Evolutionary conservation across 2,329 filamentous ascomycete species (phyloP), one percentile per base, ranked within the genome.

Genomic region (Arthroderma uncinatum): DNA sequence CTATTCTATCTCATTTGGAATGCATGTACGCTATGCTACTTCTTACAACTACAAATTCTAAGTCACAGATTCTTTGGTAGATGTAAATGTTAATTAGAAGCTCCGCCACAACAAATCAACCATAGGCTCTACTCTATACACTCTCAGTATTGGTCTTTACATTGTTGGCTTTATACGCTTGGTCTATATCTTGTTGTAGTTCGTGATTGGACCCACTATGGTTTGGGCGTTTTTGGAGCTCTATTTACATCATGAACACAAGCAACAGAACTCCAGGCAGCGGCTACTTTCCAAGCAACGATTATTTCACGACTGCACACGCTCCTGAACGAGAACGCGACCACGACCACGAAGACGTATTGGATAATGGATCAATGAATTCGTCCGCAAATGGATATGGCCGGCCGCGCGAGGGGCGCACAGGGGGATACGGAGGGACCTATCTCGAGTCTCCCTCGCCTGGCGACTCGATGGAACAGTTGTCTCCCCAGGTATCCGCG

Each of bases 371-470:
- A 12, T 30, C 55, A 23, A 58, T 52, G 40, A 62, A 48, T 48
- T 44, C 58, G 8, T 21, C 53, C 39, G 23, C 52, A 8, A 58
- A 57, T 21, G 52, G 58, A 34, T 33, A 37, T 25, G 25, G 53
- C 3, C 21, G 33, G n/a, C 61, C 62, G 25, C 65, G 70, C 50
- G 71, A 71, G 19, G 69, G 66, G 50, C 70, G 74, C 21, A 65
- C 71, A 1, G 73, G 73, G 44, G 74, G 73, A 23, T 76, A 76
- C 57, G 73, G 74, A 36, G 73, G 73, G 28, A 33, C 47, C 28
- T 74, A 76, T 52, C 70, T 71, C 30, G 59, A 66, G 19, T 70
- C 71, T 39, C 52, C 67, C 5, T 60, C 66, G 33, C 65, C 65
- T 55, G 60, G 67, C 12, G 70, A 71, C 57, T 62, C 68, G 8